Base-by-base conservation (phyloP, 305 asterid genomes). In the Fraxinus floribunda region DNA sequence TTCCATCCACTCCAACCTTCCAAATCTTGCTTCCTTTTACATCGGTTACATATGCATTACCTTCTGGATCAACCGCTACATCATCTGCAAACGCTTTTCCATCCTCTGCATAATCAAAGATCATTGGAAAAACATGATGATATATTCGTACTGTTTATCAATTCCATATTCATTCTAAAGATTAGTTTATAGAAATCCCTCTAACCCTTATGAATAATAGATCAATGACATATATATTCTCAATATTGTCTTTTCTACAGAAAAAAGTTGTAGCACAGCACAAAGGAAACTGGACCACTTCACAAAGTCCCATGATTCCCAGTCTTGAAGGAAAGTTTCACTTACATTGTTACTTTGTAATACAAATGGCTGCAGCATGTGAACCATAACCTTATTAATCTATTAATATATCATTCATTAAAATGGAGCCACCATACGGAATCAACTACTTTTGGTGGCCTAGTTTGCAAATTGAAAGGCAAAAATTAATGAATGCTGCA, bases 1-100 rank as follows among this genome's bases (percentile, higher is more conserved):
- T 91, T 16, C 99, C 99, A 4, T 88, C 82, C 1, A 34, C 84
- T n/a, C 93, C 96, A 7, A 96, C 94, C 80, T 96, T 96, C 99
- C 99, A 96, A 34, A 96, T 83, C 87, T 91, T 88, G 84, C 86
- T 88, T 46, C 86, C 94, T 87, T 83, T 94, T 16, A 89, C 77
- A 79, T 96, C 99, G 0, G 99, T 96, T 10, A 96, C 44, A 79
- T 92, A 96, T 39, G 97, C 87, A 72, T 91, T 94, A 0, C 99
- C 98, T 20, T 91, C 93, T 64, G 88, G 76, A 78, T 96, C 99
- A 1, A 94, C 92, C 0, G 98, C 92, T 44, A 96, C 98, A 68
- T 96, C 98, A 9, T 96, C 97, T 22, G 98, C 96, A 52, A 96
- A 87, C 72, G 89, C 83, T 81, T 89, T 94, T 82, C 83, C 97